Evolutionary conservation across 2,329 filamentous ascomycete genomes (phyloP), one percentile per base, ranked within the genome.

Genomic region (Colletotrichum phormii): DNA sequence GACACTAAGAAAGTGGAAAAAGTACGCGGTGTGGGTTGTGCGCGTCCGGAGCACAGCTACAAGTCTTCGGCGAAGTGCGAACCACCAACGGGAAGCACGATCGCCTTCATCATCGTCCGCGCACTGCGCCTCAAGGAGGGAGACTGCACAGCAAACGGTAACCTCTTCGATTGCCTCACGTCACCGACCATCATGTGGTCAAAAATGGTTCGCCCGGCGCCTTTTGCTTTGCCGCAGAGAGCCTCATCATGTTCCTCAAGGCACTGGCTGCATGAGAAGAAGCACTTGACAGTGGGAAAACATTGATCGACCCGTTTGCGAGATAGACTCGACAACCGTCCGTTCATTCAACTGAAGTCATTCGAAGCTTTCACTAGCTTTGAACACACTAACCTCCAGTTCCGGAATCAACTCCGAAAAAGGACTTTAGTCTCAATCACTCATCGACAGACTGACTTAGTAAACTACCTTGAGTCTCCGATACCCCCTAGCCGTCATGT

Each of bases 171-270:
- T 70, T 49, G 59, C 54, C 71, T 73, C 66, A 57, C 66, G 60
- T 65, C 71, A 60, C 66, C 65, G 8, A 29, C 7, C 66, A 53
- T 61, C 55, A 33, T 57, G 66, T 64, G 35, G 42, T 61, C 71
- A 65, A 61, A 64, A 70, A 18, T 73, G 71, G 71, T 61, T 71
- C 71, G 71, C 71, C 71, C 9, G 22, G 49, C 53, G 37, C 61
- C 66, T 51, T 57, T 37, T 46, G 54, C 22, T 26, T 42, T 9
- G 29, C 22, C 35, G 61, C 60, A 18, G 42, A 51, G 66, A 51
- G 66, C 71, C 71, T 64, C 53, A 22, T 15, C 13, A 11, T 49
- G 63, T 24, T 18, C 24, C 63, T 49, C 53, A 22, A 13, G 49
- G 42, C 60, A 55, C 65, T 60, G 65, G 59, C 29, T 64, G 59